Conservation (phyloP, 2,329 filamentous ascomycete species). For the Fusarium haematococcum region DNA sequence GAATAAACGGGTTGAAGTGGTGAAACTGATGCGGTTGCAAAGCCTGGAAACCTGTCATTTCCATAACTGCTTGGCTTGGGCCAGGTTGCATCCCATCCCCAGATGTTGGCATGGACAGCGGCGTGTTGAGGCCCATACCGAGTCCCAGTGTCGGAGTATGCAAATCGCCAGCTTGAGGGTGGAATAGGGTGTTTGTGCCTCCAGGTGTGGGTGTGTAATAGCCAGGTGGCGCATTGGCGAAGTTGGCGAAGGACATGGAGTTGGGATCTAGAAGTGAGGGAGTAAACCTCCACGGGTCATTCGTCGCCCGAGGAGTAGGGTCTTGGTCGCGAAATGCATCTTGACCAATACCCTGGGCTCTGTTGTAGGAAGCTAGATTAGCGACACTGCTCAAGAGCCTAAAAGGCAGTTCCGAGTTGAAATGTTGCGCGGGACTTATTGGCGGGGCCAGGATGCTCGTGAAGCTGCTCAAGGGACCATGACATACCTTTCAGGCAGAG, state of each 20-base stretch:
- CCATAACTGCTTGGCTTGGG: constrained; percentile 63
- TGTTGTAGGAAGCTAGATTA: constrained; percentile 28
- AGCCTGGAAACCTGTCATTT: constrained; percentile 76
- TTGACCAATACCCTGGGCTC: constrained; percentile 40
- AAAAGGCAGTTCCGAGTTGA: background rate
- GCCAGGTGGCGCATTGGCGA: constrained; percentile 82
- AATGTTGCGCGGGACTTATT: background rate
- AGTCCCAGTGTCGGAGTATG: constrained; percentile 84
- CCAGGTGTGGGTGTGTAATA: constrained; percentile 92
- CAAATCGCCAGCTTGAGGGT: constrained; percentile 85
- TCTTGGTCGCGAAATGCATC: constrained; percentile 75
- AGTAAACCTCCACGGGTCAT: constrained; percentile 89
- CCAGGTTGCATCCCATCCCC: constrained; percentile 72
- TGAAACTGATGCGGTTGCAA: constrained; percentile 70
- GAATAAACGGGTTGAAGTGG: constrained; percentile 79
- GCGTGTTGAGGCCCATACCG: constrained; percentile 82
- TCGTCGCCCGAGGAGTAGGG: constrained; percentile 81
- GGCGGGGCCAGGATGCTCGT: background rate
- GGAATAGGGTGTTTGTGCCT: constrained; percentile 82
- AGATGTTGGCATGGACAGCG: constrained; percentile 81
- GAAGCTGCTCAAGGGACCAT: background rate
- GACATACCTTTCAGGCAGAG: constrained; percentile 47
- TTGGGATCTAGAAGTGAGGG: constrained; percentile 89
- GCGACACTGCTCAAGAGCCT: constrained; percentile 5
- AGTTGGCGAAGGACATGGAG: constrained; percentile 82